Evolutionary conservation across 1,284 basidiomycete genomes (phyloP), one percentile per base, ranked within the genome.

Genomic region (Cryptococcus hybrid): DNA sequence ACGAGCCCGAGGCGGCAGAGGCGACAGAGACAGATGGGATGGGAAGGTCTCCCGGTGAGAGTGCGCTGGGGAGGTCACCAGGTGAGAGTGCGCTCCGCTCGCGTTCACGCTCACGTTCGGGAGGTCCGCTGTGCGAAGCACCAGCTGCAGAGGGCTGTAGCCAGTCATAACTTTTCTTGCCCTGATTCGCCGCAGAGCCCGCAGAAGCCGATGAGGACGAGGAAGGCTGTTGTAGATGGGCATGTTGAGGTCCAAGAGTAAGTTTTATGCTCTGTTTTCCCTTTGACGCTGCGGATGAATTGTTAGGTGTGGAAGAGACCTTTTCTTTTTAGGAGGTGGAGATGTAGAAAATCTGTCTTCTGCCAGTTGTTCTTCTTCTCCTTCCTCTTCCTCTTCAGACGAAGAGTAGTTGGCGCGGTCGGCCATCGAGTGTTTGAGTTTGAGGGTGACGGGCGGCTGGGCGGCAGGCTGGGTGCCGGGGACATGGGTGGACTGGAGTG

Each of bases 121-220:
- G 68, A 4, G 74, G 74, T 47, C 74, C 73, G 49, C 63, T 65
- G 60, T 76, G 74, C 5, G 64, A 67, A 18, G 74, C 74, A 9
- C 63, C 64, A 5, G 67, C 73, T 1, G 61, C 54, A n/a, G 60
- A 63, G 9, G 72, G 73, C 44, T 63, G 59, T 1, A 76, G 54
- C 74, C 74, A 76, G 55, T 75, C 66, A 53, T 76, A 76, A n/a
- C 60, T 59, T 57, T 76, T 75, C 45, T 64, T 52, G 52, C 64
- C 65, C 42, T 47, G 54, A 0, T 64, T 61, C 1, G 61, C 61
- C 18, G 61, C 45, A 5, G 60, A 18, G 3, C 44, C 34, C n/a
- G 34, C 13, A 8, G 15, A 12, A 24, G 51, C 13, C 30, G 51
- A 35, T 8, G 47, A 38, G 3, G 34, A 30, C 37, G 52, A 35